Conservation (phyloP, 345 rosid species). For the Cochlearia excelsa region DNA sequence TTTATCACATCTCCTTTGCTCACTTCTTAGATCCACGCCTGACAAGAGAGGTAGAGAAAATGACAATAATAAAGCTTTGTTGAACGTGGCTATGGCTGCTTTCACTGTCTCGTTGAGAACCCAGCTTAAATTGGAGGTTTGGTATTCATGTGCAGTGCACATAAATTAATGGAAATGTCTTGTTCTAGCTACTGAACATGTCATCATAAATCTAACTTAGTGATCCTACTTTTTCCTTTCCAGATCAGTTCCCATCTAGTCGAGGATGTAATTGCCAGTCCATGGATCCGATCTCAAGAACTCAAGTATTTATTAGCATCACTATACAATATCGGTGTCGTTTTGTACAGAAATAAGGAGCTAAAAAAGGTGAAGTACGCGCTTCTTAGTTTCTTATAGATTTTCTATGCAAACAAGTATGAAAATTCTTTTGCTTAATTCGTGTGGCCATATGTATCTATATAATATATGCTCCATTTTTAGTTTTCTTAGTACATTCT, state of each 20-base stretch:
- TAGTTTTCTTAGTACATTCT: constrained; percentile 1
- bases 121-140: constrained; percentile 57
- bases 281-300: constrained; percentile 64
- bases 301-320: constrained; percentile 56
- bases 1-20: constrained; percentile 24
- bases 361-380: constrained; percentile 59
- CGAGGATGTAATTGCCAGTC: constrained; percentile 49
- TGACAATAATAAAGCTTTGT: constrained; percentile 50
- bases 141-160: constrained; percentile 17
- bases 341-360: constrained; percentile 62
- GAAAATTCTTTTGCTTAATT: constrained; percentile 10
- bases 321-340: constrained; percentile 63
- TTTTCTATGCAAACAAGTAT: constrained; percentile 14
- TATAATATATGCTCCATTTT: not conserved
- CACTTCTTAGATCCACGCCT: constrained; percentile 41
- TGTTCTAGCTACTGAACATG: constrained; percentile 25
- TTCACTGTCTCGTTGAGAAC: constrained; percentile 61
- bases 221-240: constrained; percentile 34
- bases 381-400: constrained; percentile 2
- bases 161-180: constrained; percentile 11
- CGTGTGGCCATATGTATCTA: constrained; percentile 15
- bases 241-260: constrained; percentile 55
- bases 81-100: constrained; percentile 60
- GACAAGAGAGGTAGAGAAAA: constrained; percentile 43
- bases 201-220: constrained; percentile 24